Evolutionary conservation across 164 flowering plant genomes (phyloP), one percentile per base, ranked within the genome.

Genomic region (Umbilicus rupestris): DNA sequence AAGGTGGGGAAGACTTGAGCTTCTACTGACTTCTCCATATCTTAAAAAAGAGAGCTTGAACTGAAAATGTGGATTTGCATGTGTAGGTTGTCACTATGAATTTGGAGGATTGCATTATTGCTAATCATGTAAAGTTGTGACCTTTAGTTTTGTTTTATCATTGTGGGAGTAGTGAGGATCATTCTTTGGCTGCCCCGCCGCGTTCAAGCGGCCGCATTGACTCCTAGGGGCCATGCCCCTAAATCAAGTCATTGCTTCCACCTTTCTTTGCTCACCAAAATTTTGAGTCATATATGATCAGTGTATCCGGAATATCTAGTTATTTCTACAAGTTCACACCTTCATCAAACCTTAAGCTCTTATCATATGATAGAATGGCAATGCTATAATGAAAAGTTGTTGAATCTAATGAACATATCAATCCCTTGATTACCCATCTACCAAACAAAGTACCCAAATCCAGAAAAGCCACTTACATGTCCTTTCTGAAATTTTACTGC

Each of bases 61-160:
- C n/a, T 49, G 58, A 26, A 16, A 8, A 52, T 52, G 58, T 52
- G 58, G 30, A 29, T 4, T 24, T 22, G 58, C 58, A 52, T 52
- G 58, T 24, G 29, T 55, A 26, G 19, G 44, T 41, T 55, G 60
- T 26, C 33, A 26, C 28, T 55, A 17, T 28, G 60, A 28, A 28
- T 55, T 20, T 28, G 60, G 60, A 29, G 33, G 29, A 11, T 55
- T 55, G 60, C 60, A 24, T 55, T 55, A 55, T 55, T 55, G 60
- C 60, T 55, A 55, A 55, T 55, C 60, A 55, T 55, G 60, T 55
- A 55, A 55, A 55, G 60, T 55, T 55, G 31, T 55, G 33, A 28
- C 29, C 33, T 55, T 55, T 28, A 55, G 60, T 28, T 55, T 26
- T 11, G 33, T 55, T 55, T 55, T 55, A 26, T 55, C 60, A 55